Conservation (phyloP, 805 yeast species). For the Myxozyma sirexii region DNA sequence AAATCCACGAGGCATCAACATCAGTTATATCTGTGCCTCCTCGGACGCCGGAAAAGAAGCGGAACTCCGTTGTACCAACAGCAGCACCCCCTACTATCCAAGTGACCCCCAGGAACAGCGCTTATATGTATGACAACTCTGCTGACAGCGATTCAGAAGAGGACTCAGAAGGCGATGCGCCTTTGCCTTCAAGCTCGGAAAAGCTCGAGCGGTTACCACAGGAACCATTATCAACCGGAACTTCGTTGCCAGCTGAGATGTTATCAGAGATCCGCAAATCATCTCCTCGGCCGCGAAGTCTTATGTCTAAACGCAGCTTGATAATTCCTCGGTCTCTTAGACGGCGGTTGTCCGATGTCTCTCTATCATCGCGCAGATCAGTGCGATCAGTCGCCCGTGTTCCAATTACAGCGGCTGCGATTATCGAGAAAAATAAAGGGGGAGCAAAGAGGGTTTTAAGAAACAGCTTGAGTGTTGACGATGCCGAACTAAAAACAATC, state of each 20-base stretch:
- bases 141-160: neutral
- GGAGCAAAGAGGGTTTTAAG: constrained; percentile 32
- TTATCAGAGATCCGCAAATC: constrained; percentile 17
- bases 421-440: constrained; percentile 29
- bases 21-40: constrained; percentile 22
- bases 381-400: neutral
- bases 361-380: constrained; percentile 21
- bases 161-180: constrained; percentile 1
- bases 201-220: constrained; percentile 22
- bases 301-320: constrained; percentile 21
- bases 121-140: constrained; percentile 8
- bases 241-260: constrained; percentile 20
- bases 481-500: constrained; percentile 23
- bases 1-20: constrained; percentile 33
- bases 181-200: neutral
- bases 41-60: constrained; percentile 22
- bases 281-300: constrained; percentile 11
- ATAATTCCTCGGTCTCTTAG: constrained; percentile 21
- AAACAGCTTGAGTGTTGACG: constrained; percentile 30
- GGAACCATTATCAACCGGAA: constrained; percentile 11
- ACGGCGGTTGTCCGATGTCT: constrained; percentile 27
- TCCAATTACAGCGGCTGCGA: constrained; percentile 20
- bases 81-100: constrained; percentile 24
- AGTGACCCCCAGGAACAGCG: neutral
- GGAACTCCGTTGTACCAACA: constrained; percentile 22